Evolutionary conservation across 805 yeast genomes (phyloP).

Genomic region (Hanseniaspora opuntiae): DNA sequence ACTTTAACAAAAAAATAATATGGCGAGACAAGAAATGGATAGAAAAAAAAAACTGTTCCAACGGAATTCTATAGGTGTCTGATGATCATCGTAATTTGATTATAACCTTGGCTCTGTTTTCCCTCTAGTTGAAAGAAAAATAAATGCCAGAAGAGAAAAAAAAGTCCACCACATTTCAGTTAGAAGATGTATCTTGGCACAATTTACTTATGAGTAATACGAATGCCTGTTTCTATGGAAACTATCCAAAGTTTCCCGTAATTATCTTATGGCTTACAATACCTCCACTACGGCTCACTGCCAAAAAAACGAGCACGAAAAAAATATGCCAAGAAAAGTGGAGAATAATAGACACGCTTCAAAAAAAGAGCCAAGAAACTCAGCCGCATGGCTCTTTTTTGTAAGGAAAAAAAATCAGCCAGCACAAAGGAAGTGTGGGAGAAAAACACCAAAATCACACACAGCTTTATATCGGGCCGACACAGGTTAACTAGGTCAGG

Average conservation of each 20-base stretch:
- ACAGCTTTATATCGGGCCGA: no score
- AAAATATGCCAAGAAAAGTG: neutral
- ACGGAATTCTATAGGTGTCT: no score
- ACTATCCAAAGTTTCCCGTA: neutral
- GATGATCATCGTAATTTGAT: neutral
- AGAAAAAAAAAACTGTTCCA: no score
- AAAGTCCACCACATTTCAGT: neutral
- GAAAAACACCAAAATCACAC: neutral
- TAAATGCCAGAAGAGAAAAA: neutral
- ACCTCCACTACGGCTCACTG: neutral
- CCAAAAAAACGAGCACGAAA: neutral
- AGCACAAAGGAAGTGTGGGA: no score
- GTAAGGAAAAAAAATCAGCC: neutral
- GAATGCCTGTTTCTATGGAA: no score
- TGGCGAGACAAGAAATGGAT: no score
- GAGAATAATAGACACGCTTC: neutral
- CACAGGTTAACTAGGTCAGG: no score
- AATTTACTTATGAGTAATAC: neutral
- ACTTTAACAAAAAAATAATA: no score
- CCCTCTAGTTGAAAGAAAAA: neutral
- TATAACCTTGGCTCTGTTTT: neutral
- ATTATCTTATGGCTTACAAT: neutral
- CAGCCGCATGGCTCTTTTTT: conserved; percentile 10
- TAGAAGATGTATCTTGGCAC: neutral
- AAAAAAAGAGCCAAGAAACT: conserved; percentile 3